These are phyloP conservation scores for Moringa oleifera DNA, from an alignment of 345 rosid species.

Conservation along the genomic window DNA sequence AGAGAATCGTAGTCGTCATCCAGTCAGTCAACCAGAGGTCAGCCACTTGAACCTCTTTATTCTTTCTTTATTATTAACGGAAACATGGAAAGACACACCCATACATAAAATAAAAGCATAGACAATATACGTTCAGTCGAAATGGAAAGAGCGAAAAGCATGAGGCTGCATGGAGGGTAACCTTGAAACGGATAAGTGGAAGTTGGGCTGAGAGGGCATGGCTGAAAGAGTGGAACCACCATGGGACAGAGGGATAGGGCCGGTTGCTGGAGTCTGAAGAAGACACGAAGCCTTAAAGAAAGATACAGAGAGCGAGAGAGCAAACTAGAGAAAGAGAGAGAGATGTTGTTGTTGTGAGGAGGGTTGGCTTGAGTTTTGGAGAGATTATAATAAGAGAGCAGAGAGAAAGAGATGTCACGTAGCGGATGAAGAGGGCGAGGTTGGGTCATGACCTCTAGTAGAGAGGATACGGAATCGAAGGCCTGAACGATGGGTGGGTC, in stretches of 20 bases:
- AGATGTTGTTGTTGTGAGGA: too few relatives aligned
- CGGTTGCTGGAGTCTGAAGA: not conserved
- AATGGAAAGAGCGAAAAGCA: too few relatives aligned
- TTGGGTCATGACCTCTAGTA: too few relatives aligned
- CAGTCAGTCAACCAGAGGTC: not conserved
- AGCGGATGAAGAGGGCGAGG: too few relatives aligned
- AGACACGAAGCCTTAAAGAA: not conserved
- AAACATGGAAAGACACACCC: too few relatives aligned
- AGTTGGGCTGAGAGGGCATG: slow-evolving; percentile 35
- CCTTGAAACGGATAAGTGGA: slow-evolving; percentile 40
- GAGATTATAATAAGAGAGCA: slow-evolving; percentile 17
- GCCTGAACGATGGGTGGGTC: too few relatives aligned
- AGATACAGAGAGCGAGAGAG: not conserved
- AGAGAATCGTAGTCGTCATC: too few relatives aligned
- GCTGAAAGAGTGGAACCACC: slow-evolving; percentile 29
- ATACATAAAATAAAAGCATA: too few relatives aligned
- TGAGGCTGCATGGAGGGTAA: not conserved
- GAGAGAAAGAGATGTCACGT: not conserved
- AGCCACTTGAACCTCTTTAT: not conserved
- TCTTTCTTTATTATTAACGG: too few relatives aligned
- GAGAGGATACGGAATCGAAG: too few relatives aligned
- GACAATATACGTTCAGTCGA: too few relatives aligned
- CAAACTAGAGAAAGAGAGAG: not conserved
- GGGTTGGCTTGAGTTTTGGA: slow-evolving; percentile 26
- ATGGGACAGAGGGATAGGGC: slow-evolving; percentile 25